Percentiles rank a stretch among this genome's conserved stretches.
These are phyloP conservation scores for Periglandula ipomoeae DNA, from an alignment of 2,329 filamentous ascomycete genomes.

Conservation along the genomic window DNA sequence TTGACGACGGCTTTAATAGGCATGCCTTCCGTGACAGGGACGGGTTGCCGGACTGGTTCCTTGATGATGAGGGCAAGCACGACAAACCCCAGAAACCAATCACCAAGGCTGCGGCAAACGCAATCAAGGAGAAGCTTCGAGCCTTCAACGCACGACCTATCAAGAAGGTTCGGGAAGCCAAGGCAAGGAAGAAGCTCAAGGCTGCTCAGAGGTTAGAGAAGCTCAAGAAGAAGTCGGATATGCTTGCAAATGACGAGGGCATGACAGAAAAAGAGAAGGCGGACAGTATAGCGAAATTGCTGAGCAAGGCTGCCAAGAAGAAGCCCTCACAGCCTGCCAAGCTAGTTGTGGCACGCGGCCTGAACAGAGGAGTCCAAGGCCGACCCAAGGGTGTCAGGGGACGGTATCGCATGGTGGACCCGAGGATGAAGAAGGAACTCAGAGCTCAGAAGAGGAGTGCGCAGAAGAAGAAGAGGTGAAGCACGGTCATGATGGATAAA, in stretches of 20 bases:
- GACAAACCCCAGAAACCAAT: conserved; percentile 83
- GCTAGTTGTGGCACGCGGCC: conserved; percentile 78
- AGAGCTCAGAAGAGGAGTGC: conserved; percentile 69
- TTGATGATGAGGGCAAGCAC: conserved; percentile 83
- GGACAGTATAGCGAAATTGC: conserved; percentile 68
- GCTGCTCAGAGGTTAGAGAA: conserved; percentile 86
- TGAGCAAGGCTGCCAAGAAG: conserved; percentile 75
- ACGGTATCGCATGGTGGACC: conserved; percentile 94
- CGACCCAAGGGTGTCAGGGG: conserved; percentile 89
- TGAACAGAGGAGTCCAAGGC: conserved; percentile 77
- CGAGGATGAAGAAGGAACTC: conserved; percentile 93
- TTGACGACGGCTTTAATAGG: conserved; percentile 92
- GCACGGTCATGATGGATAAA: not conserved
- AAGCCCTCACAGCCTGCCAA: conserved; percentile 77
- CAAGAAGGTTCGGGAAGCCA: conserved; percentile 97
- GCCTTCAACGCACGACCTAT: conserved; percentile 92
- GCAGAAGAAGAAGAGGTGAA: conserved; percentile 51
- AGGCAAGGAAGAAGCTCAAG: conserved; percentile 95
- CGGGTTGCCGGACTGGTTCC: conserved; percentile 93
- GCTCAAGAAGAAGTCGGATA: conserved; percentile 91
- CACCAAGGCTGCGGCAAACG: conserved; percentile 76
- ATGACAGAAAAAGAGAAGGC: conserved; percentile 97
- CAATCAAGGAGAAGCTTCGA: conserved; percentile 89
- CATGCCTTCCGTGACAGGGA: conserved; percentile 84
- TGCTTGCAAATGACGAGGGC: conserved; percentile 80